These are phyloP conservation scores for Austroboletus novae-zelandiae DNA, from an alignment of 1,284 basidiomycete species.

Conservation along the genomic window DNA sequence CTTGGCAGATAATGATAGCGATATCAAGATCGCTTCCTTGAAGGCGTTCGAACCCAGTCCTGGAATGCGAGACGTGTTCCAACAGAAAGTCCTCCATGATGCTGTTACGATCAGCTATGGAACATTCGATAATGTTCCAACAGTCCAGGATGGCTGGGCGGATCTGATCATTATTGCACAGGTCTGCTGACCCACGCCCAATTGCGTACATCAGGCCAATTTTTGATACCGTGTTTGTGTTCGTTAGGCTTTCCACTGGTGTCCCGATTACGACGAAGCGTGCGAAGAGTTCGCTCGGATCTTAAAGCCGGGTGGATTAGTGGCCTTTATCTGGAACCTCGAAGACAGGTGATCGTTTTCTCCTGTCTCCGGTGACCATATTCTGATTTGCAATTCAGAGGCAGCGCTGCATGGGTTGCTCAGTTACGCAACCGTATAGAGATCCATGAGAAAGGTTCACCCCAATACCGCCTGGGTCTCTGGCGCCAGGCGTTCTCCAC, in stretches of 20 bases:
- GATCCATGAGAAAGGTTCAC: conserved; percentile 60
- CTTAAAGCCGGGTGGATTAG: conserved; percentile 62
- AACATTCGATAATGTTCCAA: conserved; percentile 57
- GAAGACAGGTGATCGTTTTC: conserved; percentile 56
- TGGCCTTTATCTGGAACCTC: conserved; percentile 77
- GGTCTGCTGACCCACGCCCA: conserved; percentile 37
- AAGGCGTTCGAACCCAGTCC: conserved; percentile 70
- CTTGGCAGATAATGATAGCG: conserved; percentile 58
- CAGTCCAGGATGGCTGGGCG: conserved; percentile 62
- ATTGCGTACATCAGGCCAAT: background rate
- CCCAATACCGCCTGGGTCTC: conserved; percentile 69
- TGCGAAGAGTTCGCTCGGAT: conserved; percentile 67
- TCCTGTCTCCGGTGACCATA: too few species aligned
- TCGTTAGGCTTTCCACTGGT: conserved; percentile 78
- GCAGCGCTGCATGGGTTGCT: conserved; percentile 64
- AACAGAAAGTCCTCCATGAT: conserved; percentile 47
- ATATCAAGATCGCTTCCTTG: conserved; percentile 45
- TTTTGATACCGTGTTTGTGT: background rate
- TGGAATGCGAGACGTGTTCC: conserved; percentile 68
- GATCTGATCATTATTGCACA: conserved; percentile 74
- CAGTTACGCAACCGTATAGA: conserved; percentile 66
- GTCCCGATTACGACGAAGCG: conserved; percentile 66
- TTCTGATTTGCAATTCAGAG: conserved; percentile 36
- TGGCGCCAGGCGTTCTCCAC: conserved; percentile 68
- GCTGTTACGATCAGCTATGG: conserved; percentile 56